Base-by-base conservation (phyloP, 2,329 filamentous ascomycete genomes). In the Leptographium lundbergii region DNA sequence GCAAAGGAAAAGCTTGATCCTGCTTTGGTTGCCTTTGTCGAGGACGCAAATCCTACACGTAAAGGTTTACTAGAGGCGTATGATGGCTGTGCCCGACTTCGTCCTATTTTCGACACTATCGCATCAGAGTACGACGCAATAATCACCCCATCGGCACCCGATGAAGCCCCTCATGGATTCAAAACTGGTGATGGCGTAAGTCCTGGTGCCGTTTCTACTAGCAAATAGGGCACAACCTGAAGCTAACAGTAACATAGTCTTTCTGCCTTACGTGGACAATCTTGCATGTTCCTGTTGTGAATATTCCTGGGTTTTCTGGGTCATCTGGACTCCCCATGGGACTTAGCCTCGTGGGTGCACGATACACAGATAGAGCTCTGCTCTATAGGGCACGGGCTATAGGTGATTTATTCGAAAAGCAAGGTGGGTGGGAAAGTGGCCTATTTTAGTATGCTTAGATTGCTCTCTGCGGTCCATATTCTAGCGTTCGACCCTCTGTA, bases 131-230 rank as follows among this genome's bases (percentile, higher is more conserved):
- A 50, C 22, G 22, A n/a, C 11, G 24, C 24, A 19, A 14, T 50
- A 19, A 7, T 50, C 4, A 50, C 47, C 22, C 22, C 47, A 13
- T 22, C 19, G 4, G 47, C 9, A 19, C 19, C 22, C n/a, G 47
- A 50, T 22, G 22, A 50, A 9, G 47, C 47, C 0, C 82, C 84
- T 0, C 59, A 75, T 0, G 83, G 82, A 0, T 66, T 74, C 0
- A 72, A 72, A 5, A 75, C 4, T 50, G 45, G 13, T 10, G 45
- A 48, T 10, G 45, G 45, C n/a, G n/a, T 48, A 22, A n/a, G 45
- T 22, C 36, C 17, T 19, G 45, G 13, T 48, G n/a, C 9, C 45
- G 4, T 48, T 10, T 22, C 9, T 10, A 10, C 5, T 22, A 14
- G 13, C 14, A 2, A 10, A 4, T 48, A 68, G 57, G 36, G 4